Percentiles rank a stretch among this genome's conserved stretches.
Evolutionary conservation across 345 rosid genomes (phyloP).

Genomic region (Citrus medica): DNA sequence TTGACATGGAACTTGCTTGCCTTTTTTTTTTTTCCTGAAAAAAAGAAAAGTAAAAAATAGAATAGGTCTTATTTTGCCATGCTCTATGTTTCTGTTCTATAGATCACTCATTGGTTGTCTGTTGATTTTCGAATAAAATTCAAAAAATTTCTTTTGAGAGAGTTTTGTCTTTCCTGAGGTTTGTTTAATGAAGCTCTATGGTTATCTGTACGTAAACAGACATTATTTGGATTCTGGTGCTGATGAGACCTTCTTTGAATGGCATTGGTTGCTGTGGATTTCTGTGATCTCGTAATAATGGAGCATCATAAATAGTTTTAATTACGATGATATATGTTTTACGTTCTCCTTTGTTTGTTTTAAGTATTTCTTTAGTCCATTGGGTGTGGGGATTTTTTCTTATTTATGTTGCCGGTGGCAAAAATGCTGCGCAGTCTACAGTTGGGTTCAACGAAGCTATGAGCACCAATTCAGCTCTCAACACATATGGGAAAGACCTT

Average conservation of each 20-base stretch:
- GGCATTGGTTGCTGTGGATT: no score
- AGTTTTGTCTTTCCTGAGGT: no score
- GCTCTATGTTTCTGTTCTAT: neutral
- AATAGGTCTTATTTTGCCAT: neutral
- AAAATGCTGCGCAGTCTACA: conserved; percentile 48
- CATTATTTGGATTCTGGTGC: neutral
- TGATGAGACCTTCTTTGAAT: neutral
- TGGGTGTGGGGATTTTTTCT: neutral
- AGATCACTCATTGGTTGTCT: neutral
- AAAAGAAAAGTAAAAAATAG: neutral
- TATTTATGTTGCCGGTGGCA: conserved; percentile 39
- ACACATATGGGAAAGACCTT: conserved; percentile 85
- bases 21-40: no score
- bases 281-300: no score
- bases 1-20: no score
- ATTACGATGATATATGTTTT: no score
- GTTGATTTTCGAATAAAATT: no score
- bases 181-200: no score
- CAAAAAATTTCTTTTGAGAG: no score
- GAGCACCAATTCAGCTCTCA: conserved; percentile 62
- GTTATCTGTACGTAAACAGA: no score
- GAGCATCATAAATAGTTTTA: no score
- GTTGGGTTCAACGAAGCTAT: conserved; percentile 62
- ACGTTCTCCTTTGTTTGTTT: neutral
- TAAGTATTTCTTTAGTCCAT: neutral